Evolutionary conservation across 306 rosid genomes (phyloP).

Genomic region (Dicorynia guianensis): DNA sequence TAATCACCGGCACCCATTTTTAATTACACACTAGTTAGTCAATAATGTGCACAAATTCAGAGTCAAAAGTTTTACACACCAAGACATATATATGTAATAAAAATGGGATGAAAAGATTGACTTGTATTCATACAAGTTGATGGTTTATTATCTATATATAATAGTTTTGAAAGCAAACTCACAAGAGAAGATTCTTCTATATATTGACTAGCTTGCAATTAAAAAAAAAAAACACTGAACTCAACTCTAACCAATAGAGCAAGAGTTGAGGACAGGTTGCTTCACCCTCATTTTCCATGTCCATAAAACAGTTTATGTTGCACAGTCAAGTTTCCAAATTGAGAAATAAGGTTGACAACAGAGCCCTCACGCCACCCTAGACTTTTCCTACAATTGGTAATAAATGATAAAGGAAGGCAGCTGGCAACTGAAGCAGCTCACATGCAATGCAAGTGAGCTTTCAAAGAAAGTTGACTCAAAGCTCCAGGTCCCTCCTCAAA

Average conservation of each 20-base stretch:
- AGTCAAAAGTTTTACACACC: background rate
- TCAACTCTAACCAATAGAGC: background rate
- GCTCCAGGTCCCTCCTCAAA: background rate
- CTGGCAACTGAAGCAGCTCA: slow-evolving; percentile 1
- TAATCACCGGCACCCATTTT: too few relatives aligned
- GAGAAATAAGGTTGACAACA: slow-evolving; percentile 33
- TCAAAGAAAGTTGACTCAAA: slow-evolving; percentile 8
- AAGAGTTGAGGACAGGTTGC: background rate
- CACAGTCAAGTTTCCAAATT: slow-evolving; percentile 9
- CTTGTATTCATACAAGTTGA: background rate
- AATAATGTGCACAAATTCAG: background rate
- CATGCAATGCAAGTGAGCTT: background rate
- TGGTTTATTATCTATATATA: background rate
- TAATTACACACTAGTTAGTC: background rate
- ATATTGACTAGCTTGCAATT: background rate
- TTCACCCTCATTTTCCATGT: background rate
- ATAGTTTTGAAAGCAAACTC: slow-evolving; percentile 29
- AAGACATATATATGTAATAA: background rate
- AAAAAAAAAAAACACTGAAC: too few relatives aligned
- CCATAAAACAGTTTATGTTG: slow-evolving; percentile 6
- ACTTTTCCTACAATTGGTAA: slow-evolving; percentile 16
- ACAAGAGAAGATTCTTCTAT: slow-evolving; percentile 11
- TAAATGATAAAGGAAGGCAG: background rate
- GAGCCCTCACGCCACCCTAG: slow-evolving; percentile 13
- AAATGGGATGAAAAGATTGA: slow-evolving; percentile 30